Evolutionary conservation across 148 eudicot genomes (phyloP).

Genomic region (Chenopodium quinoa): DNA sequence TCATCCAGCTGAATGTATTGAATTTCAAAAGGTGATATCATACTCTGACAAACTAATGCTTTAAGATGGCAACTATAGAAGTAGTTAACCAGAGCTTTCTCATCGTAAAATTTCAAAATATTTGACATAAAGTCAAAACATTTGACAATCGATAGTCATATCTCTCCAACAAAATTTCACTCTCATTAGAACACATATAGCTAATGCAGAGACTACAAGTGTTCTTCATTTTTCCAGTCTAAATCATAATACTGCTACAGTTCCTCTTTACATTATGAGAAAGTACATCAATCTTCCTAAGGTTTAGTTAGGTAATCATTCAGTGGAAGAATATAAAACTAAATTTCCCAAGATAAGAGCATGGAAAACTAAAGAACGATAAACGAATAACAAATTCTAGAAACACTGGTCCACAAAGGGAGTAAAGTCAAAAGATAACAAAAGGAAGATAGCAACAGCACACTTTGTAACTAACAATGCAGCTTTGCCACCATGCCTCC

Average conservation of each 20-base stretch:
- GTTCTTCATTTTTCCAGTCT: background rate
- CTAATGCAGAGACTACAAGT: slow-evolving; percentile 8
- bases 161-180: slow-evolving; percentile 1
- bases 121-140: slow-evolving; percentile 8
- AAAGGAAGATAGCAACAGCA: slow-evolving; percentile 16
- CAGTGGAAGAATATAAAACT: slow-evolving; percentile 7
- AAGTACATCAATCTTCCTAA: background rate
- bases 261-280: background rate
- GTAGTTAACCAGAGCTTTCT: background rate
- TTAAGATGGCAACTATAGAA: background rate
- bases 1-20: background rate
- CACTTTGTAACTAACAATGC: background rate
- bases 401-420: slow-evolving; percentile 12
- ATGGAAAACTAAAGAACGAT: background rate
- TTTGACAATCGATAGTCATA: slow-evolving; percentile 2
- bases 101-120: background rate
- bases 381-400: slow-evolving; percentile 1
- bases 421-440: slow-evolving; percentile 21
- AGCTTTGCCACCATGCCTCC: slow-evolving; percentile 17
- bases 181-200: background rate
- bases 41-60: background rate
- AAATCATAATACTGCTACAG: slow-evolving; percentile 1
- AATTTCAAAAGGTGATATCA: background rate
- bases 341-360: background rate
- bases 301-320: slow-evolving; percentile 14